Percentiles rank a stretch among this genome's conserved stretches.
Conservation (phyloP, 1,284 basidiomycete genomes). For the Irpex sp. region DNA sequence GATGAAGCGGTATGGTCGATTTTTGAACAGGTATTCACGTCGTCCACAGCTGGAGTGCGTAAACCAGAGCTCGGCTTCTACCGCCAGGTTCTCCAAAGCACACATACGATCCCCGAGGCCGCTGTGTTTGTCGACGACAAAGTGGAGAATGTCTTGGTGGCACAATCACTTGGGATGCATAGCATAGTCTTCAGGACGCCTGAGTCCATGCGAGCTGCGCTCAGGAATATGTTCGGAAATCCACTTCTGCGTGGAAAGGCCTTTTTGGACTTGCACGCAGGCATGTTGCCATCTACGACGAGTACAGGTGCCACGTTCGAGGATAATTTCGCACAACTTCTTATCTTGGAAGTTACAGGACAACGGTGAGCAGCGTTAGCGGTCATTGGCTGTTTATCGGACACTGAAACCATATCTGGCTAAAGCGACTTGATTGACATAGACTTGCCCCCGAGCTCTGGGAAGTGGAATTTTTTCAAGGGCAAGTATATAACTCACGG, state of each 20-base stretch:
- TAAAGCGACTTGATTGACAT: conserved; percentile 36
- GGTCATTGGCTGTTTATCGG: neutral
- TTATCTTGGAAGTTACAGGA: conserved; percentile 48
- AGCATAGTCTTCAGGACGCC: conserved; percentile 44
- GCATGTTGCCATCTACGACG: conserved; percentile 35
- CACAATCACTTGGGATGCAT: conserved; percentile 50
- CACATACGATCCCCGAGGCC: conserved; percentile 35
- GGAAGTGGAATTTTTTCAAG: conserved; percentile 52
- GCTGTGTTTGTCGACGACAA: conserved; percentile 56
- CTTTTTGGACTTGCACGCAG: conserved; percentile 20
- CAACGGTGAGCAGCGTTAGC: conserved; percentile 32
- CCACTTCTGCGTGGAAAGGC: neutral
- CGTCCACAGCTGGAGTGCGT: conserved; percentile 38
- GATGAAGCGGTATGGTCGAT: conserved; percentile 40
- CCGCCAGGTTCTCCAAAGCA: conserved; percentile 39
- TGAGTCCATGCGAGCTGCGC: conserved; percentile 34
- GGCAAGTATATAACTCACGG: conserved; percentile 20
- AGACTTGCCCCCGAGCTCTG: conserved; percentile 29
- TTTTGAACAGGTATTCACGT: conserved; percentile 45
- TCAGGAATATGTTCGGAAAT: conserved; percentile 22
- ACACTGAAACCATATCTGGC: neutral
- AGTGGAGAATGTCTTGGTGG: conserved; percentile 50
- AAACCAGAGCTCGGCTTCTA: conserved; percentile 54
- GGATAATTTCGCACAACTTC: conserved; percentile 52
- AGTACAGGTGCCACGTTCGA: conserved; percentile 33